Evolutionary conservation across 352 stramenopile species (phyloP), one percentile per base, ranked within the genome.

Genomic region (Phytophthora tentaculata): DNA sequence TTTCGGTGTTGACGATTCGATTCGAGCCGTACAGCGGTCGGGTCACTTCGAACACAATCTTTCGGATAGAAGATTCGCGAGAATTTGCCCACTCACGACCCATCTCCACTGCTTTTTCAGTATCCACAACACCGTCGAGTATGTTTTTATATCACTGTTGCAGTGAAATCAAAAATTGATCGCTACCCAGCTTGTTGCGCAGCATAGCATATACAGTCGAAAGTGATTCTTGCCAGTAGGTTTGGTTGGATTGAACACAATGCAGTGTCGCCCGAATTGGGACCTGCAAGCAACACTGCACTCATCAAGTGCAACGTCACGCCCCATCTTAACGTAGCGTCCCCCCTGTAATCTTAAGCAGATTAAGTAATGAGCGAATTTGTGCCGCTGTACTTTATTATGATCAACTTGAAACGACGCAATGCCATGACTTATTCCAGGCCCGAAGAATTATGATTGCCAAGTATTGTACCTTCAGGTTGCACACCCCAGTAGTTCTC

Each of bases 101-200:
- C 26, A 66, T 23, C 16, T 41, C 14, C 39, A 45, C 1, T 3
- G 58, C 58, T 45, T 54, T 23, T 29, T 4, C 14, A 2, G 17
- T 19, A 24, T 23, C 24, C 22, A 57, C 23, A 5, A 73, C 60
- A 13, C 64, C 68, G 16, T 64, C 28, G 10, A 71, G 20, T 44
- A 61, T 61, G 32, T 76, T 56, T 35, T 74, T 55, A 20, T 66
- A n/a, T n/a, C 35, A 37, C 64, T 73, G 2, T 32, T 50, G 28
- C 73, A 69, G 35, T 80, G 73, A 19, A 75, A 54, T 28, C 73
- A 51, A 50, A 69, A 77, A 57, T 58, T 73, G 1, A 75, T 20
- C 0, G 58, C 50, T 6, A 80, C 48, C 68, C 64, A 80, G 24
- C 53, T 61, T 20, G 68, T 71, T 6, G 68, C n/a, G n/a, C 51